Base-by-base conservation (phyloP, 257 asterid species). In the Capsicum rhomboideum region DNA sequence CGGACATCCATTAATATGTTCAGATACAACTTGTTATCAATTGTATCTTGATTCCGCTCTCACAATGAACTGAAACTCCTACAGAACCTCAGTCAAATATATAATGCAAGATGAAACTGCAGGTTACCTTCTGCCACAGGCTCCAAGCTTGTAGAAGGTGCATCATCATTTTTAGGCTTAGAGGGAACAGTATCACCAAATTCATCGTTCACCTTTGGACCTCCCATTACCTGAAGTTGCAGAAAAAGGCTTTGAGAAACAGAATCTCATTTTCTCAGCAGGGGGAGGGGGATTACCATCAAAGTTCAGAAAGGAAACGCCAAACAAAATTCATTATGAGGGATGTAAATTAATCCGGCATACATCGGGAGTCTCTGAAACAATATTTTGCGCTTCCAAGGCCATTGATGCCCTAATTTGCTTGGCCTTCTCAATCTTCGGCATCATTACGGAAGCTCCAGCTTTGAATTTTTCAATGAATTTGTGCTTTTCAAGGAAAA, bases 381-480 rank as follows among this genome's bases (percentile, higher is more conserved):
- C 77, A 85, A 86, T 82, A 77, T 87, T 91, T 66, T 87, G 93
- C 49, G 89, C 92, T 87, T 96, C 92, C 86, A 89, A 85, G 14
- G 91, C 94, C 93, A 90, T 90, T 75, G 97, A 85, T 74, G 88
- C 96, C 90, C 97, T 88, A 79, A 91, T 84, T 68, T 92, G 89
- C 89, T 88, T 97, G 66, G 98, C 97, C 91, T 93, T 93, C 91
- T 93, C 98, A 86, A 97, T 91, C 92, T 91, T 97, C 21, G 97
- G 98, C 85, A 95, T 86, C 98, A 97, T 92, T 28, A 91, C 80
- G 82, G 97, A 91, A 84, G 98, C 98, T 85, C 94, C 98, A 86
- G 85, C 86, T 93, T 93, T 93, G 88, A 95, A 95, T 89, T 96
- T 97, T 90, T 95, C 98, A 71, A 97, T 93, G 92, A 97, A 97